Conservation (phyloP, 2,329 filamentous ascomycete genomes). For the Penicillium sp. region DNA sequence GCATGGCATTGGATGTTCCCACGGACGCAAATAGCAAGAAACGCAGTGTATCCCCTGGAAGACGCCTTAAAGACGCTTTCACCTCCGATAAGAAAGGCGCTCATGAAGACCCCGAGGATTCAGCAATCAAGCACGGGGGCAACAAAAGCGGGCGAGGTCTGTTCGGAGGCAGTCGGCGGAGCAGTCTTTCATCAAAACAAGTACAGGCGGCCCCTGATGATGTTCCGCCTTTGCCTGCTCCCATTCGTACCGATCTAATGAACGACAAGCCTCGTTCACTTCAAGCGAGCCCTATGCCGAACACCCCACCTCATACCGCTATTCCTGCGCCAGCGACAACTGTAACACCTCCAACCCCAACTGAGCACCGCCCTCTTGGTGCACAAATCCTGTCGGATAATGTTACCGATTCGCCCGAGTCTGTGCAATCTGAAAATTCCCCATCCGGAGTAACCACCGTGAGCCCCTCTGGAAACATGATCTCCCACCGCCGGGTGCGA, state of each 20-base stretch:
- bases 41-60: constrained; percentile 66
- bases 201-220: constrained; percentile 28
- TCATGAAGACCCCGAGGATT: constrained; percentile 49
- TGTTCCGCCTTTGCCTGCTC: constrained; percentile 34
- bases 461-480: constrained; percentile 68
- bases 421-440: constrained; percentile 28
- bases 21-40: constrained; percentile 43
- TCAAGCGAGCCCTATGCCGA: constrained; percentile 26
- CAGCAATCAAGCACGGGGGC: constrained; percentile 41
- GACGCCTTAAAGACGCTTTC: constrained; percentile 71
- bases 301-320: constrained; percentile 34
- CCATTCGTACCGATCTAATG: constrained; percentile 32
- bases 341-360: constrained; percentile 64
- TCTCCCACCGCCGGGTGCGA: constrained; percentile 65
- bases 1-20: constrained; percentile 33
- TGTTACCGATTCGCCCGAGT: constrained; percentile 42
- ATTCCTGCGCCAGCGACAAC: constrained; percentile 53
- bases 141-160: constrained; percentile 42
- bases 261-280: constrained; percentile 25
- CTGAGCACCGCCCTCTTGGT: constrained; percentile 43
- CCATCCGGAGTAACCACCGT: constrained; percentile 51
- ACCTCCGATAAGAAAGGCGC: constrained; percentile 54
- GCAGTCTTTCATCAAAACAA: constrained; percentile 36
- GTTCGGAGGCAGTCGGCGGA: constrained; percentile 38
- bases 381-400: constrained; percentile 32